A percentile compares a stretch with the other conserved stretches of the same genome.
Conservation (phyloP, 306 rosid species). For the Alnus glutinosa region DNA sequence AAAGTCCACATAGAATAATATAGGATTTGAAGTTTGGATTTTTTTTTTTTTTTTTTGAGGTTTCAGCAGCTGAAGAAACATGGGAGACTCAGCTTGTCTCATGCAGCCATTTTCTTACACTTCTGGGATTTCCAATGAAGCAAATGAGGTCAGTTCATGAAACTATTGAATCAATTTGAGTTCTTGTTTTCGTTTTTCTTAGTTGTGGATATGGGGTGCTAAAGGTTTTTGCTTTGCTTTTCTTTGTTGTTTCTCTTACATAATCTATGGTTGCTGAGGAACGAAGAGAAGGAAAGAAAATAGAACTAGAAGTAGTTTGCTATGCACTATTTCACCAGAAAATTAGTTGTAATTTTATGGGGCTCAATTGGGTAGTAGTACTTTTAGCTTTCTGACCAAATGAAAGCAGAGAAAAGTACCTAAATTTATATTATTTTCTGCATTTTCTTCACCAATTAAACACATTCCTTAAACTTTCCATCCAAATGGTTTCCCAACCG, state of each 20-base stretch:
- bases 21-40: constrained; percentile 43
- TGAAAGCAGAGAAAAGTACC: background rate
- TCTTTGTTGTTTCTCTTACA: background rate
- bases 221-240: background rate
- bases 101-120: constrained; percentile 89
- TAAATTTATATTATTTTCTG: background rate
- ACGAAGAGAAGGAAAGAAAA: background rate
- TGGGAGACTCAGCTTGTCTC: constrained; percentile 93
- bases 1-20: constrained; percentile 34
- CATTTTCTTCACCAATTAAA: background rate
- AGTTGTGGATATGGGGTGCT: background rate
- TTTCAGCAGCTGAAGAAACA: constrained; percentile 31
- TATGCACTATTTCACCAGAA: background rate
- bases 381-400: background rate
- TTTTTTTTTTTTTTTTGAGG: constrained; percentile 29
- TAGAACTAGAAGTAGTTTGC: background rate
- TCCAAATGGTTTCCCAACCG: background rate
- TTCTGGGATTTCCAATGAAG: constrained; percentile 71
- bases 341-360: background rate
- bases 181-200: constrained; percentile 1
- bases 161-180: constrained; percentile 1
- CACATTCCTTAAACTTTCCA: too few relatives aligned
- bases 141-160: constrained; percentile 65
- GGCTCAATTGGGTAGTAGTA: background rate
- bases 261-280: background rate